Evolutionary conservation across 1,284 basidiomycete genomes (phyloP).

Genomic region (Cryptococcus maquisensis): DNA sequence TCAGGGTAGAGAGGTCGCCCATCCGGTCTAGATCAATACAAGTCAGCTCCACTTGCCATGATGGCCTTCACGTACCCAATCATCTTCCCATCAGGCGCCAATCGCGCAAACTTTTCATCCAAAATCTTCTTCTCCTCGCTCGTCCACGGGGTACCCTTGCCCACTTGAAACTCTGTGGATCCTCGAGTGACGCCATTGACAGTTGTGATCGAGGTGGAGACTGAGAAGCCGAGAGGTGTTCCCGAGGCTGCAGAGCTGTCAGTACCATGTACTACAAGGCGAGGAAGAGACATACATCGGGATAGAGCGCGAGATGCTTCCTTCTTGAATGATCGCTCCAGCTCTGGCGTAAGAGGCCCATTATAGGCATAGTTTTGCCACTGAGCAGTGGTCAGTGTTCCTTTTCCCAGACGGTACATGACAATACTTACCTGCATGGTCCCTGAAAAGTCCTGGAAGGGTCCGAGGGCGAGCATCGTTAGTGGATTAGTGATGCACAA

Average conservation of each 20-base stretch:
- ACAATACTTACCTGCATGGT: not conserved
- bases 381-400: not conserved
- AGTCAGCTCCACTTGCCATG: not conserved
- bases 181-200: constrained; percentile 6
- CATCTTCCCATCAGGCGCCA: constrained; percentile 1
- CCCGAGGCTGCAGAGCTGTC: not conserved
- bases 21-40: not conserved
- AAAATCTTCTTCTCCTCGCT: constrained; percentile 1
- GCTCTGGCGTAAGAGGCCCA: constrained; percentile 7
- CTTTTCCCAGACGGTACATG: not conserved
- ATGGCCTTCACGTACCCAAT: constrained; percentile 7
- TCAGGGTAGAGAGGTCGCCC: not conserved
- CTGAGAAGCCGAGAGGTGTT: constrained; percentile 8
- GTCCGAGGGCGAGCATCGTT: too few relatives aligned
- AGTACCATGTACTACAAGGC: not conserved
- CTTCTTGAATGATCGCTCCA: constrained; percentile 5
- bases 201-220: constrained; percentile 6
- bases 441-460: not conserved
- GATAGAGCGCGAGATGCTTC: constrained; percentile 9
- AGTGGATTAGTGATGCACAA: too few relatives aligned
- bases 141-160: constrained; percentile 10
- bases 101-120: constrained; percentile 4
- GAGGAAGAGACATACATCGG: not conserved
- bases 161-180: constrained; percentile 7
- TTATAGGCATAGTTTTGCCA: constrained; percentile 11